A percentile compares a stretch with the other conserved stretches of the same genome.
Evolutionary conservation across 768 basidiomycete genomes (phyloP).

Genomic region (Podaxis sp.): DNA sequence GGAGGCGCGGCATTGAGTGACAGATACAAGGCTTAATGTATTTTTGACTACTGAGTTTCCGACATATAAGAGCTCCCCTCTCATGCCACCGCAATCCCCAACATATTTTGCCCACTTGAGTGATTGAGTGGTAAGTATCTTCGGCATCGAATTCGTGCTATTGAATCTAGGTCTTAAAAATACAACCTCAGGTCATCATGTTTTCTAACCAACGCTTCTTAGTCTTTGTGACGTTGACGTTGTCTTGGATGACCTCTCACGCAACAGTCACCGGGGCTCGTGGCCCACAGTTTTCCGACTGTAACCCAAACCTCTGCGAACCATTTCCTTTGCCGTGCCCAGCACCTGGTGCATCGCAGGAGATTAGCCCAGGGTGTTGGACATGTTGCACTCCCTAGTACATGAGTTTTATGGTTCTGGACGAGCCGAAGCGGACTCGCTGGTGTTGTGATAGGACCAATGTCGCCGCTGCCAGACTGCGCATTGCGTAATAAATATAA

Average conservation of each 20-base stretch:
- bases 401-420: no score
- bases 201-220: neutral
- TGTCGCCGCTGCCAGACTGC: no score
- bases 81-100: no score
- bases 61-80: no score
- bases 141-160: neutral
- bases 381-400: slow-evolving; percentile 9
- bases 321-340: slow-evolving; percentile 7
- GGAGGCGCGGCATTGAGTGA: no score
- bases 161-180: neutral
- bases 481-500: no score
- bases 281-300: slow-evolving; percentile 1
- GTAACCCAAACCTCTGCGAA: slow-evolving; percentile 6
- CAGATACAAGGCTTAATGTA: no score
- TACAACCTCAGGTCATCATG: neutral
- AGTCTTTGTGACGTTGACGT: neutral
- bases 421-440: neutral
- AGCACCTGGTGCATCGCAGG: slow-evolving; percentile 5
- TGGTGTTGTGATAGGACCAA: neutral
- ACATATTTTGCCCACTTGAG: no score
- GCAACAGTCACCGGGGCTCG: neutral
- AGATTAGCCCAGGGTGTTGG: slow-evolving; percentile 8
- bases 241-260: neutral
- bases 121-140: neutral
- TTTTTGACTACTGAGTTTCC: no score